A percentile compares a stretch with the other conserved stretches of the same genome.
Evolutionary conservation across 495 filamentous ascomycete genomes (phyloP).

Genomic region (Apiosordaria backusii): DNA sequence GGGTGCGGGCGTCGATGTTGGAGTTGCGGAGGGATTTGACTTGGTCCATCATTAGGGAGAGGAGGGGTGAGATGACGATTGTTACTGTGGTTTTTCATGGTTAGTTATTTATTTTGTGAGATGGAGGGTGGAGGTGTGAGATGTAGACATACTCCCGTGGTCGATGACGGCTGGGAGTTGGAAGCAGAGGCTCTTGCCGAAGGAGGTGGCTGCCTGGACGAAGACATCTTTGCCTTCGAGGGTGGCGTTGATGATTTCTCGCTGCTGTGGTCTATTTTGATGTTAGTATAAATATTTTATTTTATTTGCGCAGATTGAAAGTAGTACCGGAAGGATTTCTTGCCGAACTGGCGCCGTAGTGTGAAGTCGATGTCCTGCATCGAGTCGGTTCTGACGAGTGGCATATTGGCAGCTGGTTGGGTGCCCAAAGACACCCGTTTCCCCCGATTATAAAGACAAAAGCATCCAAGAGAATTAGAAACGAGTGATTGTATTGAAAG

Average conservation of each 20-base stretch:
- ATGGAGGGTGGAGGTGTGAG: not conserved
- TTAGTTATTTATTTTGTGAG: not conserved
- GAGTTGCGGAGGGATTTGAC: conserved; percentile 72
- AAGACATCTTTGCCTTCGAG: conserved; percentile 88
- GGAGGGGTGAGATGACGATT: not conserved
- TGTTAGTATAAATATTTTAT: not conserved
- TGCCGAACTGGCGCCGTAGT: conserved; percentile 76
- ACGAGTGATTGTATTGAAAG: not conserved
- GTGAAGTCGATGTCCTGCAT: conserved; percentile 78
- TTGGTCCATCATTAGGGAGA: conserved; percentile 69
- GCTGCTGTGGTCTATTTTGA: conserved; percentile 65
- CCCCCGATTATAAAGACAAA: not conserved
- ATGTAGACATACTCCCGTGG: conserved; percentile 62
- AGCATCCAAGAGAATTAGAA: not conserved
- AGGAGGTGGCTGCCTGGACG: conserved; percentile 92
- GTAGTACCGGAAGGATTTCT: conserved; percentile 63
- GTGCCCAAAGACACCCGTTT: not conserved
- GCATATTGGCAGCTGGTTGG: conserved; percentile 28
- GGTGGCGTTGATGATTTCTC: conserved; percentile 79
- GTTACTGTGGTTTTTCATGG: not conserved
- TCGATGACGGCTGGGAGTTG: conserved; percentile 87
- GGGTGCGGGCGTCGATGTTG: conserved; percentile 73
- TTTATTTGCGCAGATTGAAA: not conserved
- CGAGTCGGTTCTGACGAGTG: conserved; percentile 42
- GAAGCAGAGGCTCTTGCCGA: conserved; percentile 93